Conservation (phyloP, 176 grass and related monocot genomes). For the Ensete glaucum region DNA sequence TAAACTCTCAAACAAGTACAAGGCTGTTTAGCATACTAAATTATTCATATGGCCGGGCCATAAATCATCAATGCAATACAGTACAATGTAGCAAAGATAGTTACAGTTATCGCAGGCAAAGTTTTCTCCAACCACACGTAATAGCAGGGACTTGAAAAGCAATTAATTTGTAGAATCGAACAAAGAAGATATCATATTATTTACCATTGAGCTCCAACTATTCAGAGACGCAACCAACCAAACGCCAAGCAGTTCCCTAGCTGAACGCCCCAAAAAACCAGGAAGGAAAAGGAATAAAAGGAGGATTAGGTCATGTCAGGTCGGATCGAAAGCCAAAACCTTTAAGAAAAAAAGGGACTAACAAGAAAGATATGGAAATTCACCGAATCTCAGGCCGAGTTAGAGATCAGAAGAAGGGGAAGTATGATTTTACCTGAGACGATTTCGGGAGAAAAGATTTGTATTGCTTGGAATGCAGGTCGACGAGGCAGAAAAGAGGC, state of each 20-base stretch:
- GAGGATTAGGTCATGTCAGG: not conserved
- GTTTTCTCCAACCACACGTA: not conserved
- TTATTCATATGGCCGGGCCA: too few relatives aligned
- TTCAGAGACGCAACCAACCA: not conserved
- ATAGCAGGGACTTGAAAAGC: not conserved
- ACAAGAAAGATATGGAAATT: too few relatives aligned
- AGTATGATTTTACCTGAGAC: not conserved
- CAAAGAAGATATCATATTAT: not conserved
- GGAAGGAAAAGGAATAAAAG: not conserved
- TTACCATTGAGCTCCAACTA: not conserved
- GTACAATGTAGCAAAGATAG: too few relatives aligned
- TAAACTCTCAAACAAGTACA: too few relatives aligned
- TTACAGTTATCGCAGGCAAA: not conserved
- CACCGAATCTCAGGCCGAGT: too few relatives aligned
- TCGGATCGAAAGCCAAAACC: not conserved
- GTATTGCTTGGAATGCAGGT: not conserved
- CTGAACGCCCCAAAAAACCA: not conserved
- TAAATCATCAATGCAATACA: too few relatives aligned
- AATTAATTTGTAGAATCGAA: not conserved
- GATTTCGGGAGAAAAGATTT: not conserved
- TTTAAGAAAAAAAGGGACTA: too few relatives aligned
- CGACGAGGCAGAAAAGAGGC: not conserved
- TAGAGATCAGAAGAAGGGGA: not conserved
- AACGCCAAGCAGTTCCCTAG: not conserved
- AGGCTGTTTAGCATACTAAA: too few relatives aligned